Percentiles rank a stretch among this genome's conserved stretches.
Evolutionary conservation across 108 stramenopile species (phyloP).

Genomic region (Cyclostephanos tholiformis): DNA sequence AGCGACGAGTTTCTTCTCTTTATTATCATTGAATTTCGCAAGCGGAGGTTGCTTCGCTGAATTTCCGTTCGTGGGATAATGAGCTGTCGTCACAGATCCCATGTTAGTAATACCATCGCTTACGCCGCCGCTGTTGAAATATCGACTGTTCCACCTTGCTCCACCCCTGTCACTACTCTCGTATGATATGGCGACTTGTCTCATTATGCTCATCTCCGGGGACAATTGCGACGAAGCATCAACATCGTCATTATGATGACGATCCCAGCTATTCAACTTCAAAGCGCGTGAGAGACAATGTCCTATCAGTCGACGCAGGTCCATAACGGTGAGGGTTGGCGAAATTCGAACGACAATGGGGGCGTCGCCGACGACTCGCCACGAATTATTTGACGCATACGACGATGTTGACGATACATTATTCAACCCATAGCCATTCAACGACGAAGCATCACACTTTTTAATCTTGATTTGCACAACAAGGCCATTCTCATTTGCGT

Average conservation of each 20-base stretch:
- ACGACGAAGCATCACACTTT: conserved; percentile 22
- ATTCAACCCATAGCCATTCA: not conserved
- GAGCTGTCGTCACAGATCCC: not conserved
- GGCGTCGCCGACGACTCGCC: conserved; percentile 29
- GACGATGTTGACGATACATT: not conserved
- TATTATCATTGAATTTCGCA: conserved; percentile 52
- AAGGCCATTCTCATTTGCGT: conserved; percentile 58
- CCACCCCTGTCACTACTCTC: conserved; percentile 32
- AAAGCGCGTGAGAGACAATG: conserved; percentile 30
- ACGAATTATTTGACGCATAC: not conserved
- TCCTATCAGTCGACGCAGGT: conserved; percentile 59
- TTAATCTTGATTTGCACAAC: conserved; percentile 56
- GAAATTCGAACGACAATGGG: conserved; percentile 68
- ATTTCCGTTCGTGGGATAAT: not conserved
- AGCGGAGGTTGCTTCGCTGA: conserved; percentile 26
- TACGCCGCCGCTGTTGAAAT: not conserved
- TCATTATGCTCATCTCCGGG: conserved; percentile 57
- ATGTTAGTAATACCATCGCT: conserved; percentile 52
- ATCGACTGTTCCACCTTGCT: conserved; percentile 9
- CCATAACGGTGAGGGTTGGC: conserved; percentile 60
- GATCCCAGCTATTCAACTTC: not conserved
- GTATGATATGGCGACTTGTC: conserved; percentile 59
- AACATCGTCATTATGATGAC: not conserved
- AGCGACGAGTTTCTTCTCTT: conserved; percentile 56
- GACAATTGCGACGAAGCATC: conserved; percentile 15